Evolutionary conservation across 371 early-diverging fungal species (phyloP).

Genomic region (Lichtheimia ramosa): DNA sequence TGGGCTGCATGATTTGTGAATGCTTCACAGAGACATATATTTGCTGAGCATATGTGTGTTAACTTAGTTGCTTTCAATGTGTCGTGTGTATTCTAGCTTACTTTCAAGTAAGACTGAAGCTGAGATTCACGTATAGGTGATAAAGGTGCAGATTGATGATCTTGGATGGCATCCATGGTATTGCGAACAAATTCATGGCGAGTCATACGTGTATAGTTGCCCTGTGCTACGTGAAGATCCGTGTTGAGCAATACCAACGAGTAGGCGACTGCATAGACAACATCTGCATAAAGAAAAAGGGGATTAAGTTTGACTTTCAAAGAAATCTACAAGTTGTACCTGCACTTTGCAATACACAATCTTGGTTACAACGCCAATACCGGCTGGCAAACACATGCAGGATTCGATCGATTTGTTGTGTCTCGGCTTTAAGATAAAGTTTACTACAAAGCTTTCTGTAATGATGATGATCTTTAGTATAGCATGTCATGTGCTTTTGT

Average conservation of each 20-base stretch:
- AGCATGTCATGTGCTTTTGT: neutral
- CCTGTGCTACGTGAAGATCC: slow-evolving; percentile 85
- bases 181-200: slow-evolving; percentile 61
- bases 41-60: slow-evolving; percentile 36
- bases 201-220: slow-evolving; percentile 62
- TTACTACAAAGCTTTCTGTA: slow-evolving; percentile 68
- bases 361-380: slow-evolving; percentile 81
- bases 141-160: slow-evolving; percentile 38
- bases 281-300: slow-evolving; percentile 35
- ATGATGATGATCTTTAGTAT: too few relatives aligned
- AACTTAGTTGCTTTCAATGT: slow-evolving; percentile 54
- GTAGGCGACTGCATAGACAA: slow-evolving; percentile 85
- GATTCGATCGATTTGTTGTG: slow-evolving; percentile 90
- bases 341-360: slow-evolving; percentile 50
- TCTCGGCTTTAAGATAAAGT: slow-evolving; percentile 84
- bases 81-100: slow-evolving; percentile 37
- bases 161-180: slow-evolving; percentile 53
- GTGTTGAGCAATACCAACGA: slow-evolving; percentile 90
- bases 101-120: slow-evolving; percentile 27
- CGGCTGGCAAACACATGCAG: slow-evolving; percentile 77
- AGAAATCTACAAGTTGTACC: slow-evolving; percentile 13
- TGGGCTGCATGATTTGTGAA: slow-evolving; percentile 73
- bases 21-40: slow-evolving; percentile 76
- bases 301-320: neutral
- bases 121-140: slow-evolving; percentile 18